Base-by-base conservation (phyloP, 257 asterid genomes). In the Vinca minor region DNA sequence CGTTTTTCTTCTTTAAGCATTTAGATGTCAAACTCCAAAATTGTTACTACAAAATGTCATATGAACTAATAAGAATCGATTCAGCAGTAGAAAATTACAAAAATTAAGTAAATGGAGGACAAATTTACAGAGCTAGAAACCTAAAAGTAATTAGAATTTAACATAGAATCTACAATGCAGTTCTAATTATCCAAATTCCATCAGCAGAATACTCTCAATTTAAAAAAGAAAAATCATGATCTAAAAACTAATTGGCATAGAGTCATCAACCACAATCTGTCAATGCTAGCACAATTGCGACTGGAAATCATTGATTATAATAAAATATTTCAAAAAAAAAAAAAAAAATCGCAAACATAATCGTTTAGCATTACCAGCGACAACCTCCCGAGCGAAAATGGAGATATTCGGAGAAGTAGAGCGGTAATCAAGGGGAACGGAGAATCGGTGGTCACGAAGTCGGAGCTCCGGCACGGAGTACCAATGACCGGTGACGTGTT, bases 391-490 rank as follows among this genome's bases (percentile, higher is more conserved):
- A 70, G 80, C 94, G 66, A 91, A 91, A 69, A 91, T 71, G 21
- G 91, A 74, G 75, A 91, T 86, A 71, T 74, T 83, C 17, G 88
- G 71, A 5, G 86, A 73, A 58, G 77, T 32, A 47, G 49, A 17
- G 20, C 58, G 70, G 61, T 87, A 78, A 61, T 88, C 91, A 38
- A 91, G 94, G 31, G 98, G 96, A n/a, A 84, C 86, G 49, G 79
- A 80, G 85, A 91, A 91, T 21, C 79, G 73, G 71, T 91, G 96
- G 81, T 91, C 86, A 8, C 98, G 84, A 45, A 91, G 85, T 10
- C 94, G 93, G 76, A 91, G 88, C 31, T 88, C 98, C 76, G 96
- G 98, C 59, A 83, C 89, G 13, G 94, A 87, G 77, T 70, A 91
- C 98, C 98, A 91, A 14, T 65, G 65, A 59, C 87, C 76, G 55